Evolutionary conservation across 768 basidiomycete species (phyloP), one percentile per base, ranked within the genome.

Genomic region (Xanthoconium stramineum): DNA sequence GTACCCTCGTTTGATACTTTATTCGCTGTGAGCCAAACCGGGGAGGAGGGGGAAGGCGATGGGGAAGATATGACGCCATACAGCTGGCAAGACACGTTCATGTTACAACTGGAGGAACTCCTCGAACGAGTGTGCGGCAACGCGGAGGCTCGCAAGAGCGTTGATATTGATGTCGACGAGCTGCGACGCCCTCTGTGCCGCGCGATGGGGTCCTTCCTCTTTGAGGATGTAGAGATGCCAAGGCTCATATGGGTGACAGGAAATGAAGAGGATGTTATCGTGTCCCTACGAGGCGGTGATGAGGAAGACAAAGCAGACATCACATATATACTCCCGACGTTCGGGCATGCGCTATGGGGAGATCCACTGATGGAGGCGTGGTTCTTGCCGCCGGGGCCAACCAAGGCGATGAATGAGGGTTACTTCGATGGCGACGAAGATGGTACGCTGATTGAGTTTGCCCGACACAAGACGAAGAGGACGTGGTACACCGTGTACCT

Each of bases 21-120:
- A 14, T 39, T 62, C 10, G 24, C 52, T 11, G 53, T 19, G 4
- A 24, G 17, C 39, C 52, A 58, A 29, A 37, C 35, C 1, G 54
- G 53, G 7, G 61, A 56, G 37, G 60, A 43, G 0, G 60, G 38
- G 5, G 56, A 52, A 1, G 65, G 38, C 5, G 44, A 47, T 3
- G 69, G 48, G 12, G 70, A 69, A 39, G 62, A 69, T 67, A 59
- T 64, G 60, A 59, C 52, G 6, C 62, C 55, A 8, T 88, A 85
- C 65, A 85, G 80, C 69, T 91, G 89, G 89, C 85, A 90, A 70
- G 87, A 87, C 63, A 82, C 84, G 1, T 90, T 90, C 68, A 83
- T 83, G 7, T 49, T 69, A 10, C 72, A 81, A 7, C 70, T 91
- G 46, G 88, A 90, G 58, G 73, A 72, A 8, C 69, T 84, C 14